These are phyloP conservation scores for Tolypocladium tundrense DNA, from an alignment of 2,329 filamentous ascomycete species.

Conservation along the genomic window DNA sequence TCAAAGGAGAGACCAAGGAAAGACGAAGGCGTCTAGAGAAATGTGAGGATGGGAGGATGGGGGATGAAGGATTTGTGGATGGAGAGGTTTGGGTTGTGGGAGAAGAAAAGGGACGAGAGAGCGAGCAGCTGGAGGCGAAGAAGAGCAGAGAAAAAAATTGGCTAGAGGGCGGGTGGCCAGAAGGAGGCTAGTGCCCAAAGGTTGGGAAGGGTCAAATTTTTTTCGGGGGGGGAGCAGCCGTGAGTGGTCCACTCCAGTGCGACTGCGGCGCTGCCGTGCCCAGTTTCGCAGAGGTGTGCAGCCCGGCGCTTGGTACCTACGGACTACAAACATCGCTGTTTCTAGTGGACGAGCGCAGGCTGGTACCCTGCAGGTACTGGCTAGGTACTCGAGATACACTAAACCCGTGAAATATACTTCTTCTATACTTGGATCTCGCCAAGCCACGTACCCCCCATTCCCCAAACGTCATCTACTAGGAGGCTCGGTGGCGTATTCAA, in stretches of 20 bases:
- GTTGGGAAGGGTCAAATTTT: slow-evolving; percentile 3
- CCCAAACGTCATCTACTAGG: background rate
- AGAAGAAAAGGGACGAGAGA: slow-evolving; percentile 17
- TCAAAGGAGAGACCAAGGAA: slow-evolving; percentile 37
- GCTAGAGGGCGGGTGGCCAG: slow-evolving; percentile 13
- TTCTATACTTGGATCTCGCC: background rate
- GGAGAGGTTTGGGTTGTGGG: slow-evolving; percentile 21
- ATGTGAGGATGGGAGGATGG: slow-evolving; percentile 17
- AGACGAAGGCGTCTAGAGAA: slow-evolving; percentile 21
- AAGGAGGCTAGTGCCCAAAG: background rate
- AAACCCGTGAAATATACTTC: background rate
- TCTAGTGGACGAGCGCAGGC: background rate
- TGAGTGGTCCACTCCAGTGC: background rate
- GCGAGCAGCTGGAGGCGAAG: slow-evolving; percentile 17
- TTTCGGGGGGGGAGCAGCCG: background rate
- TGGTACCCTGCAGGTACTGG: background rate
- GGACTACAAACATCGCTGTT: background rate
- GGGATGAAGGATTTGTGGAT: slow-evolving; percentile 18
- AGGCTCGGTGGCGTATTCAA: background rate
- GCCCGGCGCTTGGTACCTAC: background rate
- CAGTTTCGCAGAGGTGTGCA: background rate
- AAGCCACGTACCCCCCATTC: background rate
- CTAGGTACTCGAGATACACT: background rate
- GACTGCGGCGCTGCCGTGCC: slow-evolving; percentile 1
- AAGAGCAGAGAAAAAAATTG: slow-evolving; percentile 20